Percentiles rank a stretch among this genome's conserved stretches.
Evolutionary conservation across 495 filamentous ascomycete species (phyloP).

Genomic region (Hyaloscypha finlandica): DNA sequence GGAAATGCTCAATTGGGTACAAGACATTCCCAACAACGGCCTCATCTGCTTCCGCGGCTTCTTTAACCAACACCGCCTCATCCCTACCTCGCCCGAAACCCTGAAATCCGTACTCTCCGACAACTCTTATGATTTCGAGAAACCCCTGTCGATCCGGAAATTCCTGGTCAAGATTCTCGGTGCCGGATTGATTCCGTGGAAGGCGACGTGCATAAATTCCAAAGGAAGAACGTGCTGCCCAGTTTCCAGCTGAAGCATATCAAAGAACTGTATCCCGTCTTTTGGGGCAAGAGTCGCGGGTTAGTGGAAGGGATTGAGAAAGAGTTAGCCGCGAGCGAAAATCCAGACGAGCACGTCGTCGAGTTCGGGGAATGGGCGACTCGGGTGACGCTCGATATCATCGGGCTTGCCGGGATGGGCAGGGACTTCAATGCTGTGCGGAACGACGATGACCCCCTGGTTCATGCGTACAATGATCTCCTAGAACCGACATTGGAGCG

Average conservation of each 20-base stretch:
- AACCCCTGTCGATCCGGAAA: conserved; percentile 24
- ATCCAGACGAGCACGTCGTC: conserved; percentile 18
- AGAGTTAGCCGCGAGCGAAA: background rate
- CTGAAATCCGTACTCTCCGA: conserved; percentile 30
- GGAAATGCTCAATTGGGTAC: conserved; percentile 12
- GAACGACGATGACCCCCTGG: conserved; percentile 40
- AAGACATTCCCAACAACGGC: conserved; percentile 35
- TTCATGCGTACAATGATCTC: conserved; percentile 44
- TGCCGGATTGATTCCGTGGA: conserved; percentile 32
- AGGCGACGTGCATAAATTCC: conserved; percentile 31
- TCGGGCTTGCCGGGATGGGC: conserved; percentile 51
- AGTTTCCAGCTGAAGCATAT: conserved; percentile 49
- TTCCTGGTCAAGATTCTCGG: conserved; percentile 31
- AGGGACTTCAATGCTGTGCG: conserved; percentile 45
- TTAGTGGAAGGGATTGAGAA: conserved; percentile 41
- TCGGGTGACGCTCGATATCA: conserved; percentile 53
- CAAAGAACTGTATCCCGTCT: conserved; percentile 44
- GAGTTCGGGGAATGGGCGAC: conserved; percentile 52
- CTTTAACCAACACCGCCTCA: conserved; percentile 28
- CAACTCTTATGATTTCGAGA: conserved; percentile 35
- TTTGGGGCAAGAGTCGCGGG: conserved; percentile 51
- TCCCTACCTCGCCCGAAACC: conserved; percentile 30
- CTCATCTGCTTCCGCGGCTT: conserved; percentile 34
- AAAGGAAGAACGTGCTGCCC: conserved; percentile 48
- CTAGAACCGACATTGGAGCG: conserved; percentile 34